phyloP scores from a whole-genome alignment of 495 filamentous ascomycete species.

The Pyrenopolyporus hunteri region DNA sequence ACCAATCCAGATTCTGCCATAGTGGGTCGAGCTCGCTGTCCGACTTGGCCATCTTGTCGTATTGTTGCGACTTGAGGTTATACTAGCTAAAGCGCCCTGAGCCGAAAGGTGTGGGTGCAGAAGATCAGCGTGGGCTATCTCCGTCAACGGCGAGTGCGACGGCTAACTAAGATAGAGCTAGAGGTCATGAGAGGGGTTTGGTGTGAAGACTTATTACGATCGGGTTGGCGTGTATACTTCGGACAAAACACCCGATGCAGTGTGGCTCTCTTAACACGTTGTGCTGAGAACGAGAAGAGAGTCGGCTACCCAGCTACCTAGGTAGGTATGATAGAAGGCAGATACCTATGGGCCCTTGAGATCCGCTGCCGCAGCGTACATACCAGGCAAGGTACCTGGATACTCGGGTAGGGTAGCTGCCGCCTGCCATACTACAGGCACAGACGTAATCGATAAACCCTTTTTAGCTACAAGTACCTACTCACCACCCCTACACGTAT shows the following conservation, averaged over 20 bases:
- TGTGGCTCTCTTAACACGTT: conserved; percentile 5
- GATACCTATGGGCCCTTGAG: not conserved
- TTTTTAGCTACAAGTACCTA: too few species aligned
- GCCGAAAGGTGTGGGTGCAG: conserved; percentile 7
- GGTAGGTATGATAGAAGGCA: not conserved
- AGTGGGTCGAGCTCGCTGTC: conserved; percentile 66
- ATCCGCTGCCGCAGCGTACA: too few species aligned
- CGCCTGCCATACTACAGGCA: too few species aligned
- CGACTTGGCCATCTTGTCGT: conserved; percentile 50
- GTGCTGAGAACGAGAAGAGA: conserved; percentile 5
- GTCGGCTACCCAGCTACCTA: not conserved
- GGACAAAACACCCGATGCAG: conserved; percentile 17
- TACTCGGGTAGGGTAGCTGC: not conserved
- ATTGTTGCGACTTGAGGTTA: conserved; percentile 32
- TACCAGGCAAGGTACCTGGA: too few species aligned
- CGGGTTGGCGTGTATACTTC: conserved; percentile 6
- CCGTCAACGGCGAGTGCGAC: conserved; percentile 16
- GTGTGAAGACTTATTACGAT: conserved; percentile 8
- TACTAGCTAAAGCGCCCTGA: conserved; percentile 10
- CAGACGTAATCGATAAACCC: too few species aligned
- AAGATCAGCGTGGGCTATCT: conserved; percentile 15
- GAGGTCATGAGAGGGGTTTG: conserved; percentile 3
- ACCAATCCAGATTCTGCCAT: conserved; percentile 73
- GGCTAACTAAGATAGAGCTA: conserved; percentile 2
- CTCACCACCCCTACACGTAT: too few species aligned